These are phyloP conservation scores for Aspergillus brunneoviolaceus DNA, from an alignment of 2,329 filamentous ascomycete genomes.

Conservation along the genomic window DNA sequence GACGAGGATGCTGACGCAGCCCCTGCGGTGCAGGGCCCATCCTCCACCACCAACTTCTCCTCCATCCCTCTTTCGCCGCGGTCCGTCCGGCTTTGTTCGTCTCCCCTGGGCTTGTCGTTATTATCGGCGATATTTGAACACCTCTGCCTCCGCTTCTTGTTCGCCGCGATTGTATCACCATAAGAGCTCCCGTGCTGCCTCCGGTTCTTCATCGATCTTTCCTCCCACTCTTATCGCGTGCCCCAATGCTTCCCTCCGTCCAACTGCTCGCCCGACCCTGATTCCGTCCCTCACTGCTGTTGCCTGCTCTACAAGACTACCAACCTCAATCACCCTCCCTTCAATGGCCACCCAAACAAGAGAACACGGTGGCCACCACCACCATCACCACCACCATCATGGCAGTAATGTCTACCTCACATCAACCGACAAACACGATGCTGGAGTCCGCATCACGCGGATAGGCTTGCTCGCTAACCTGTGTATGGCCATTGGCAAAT, in stretches of 20 bases:
- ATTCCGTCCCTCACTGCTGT: conserved; percentile 16
- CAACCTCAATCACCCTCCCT: conserved; percentile 28
- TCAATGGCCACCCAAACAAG: conserved; percentile 48
- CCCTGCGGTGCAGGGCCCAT: conserved; percentile 41
- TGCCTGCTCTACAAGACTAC: conserved; percentile 20
- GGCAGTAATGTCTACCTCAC: conserved; percentile 83
- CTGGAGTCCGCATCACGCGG: conserved; percentile 88
- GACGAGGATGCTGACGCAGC: conserved; percentile 34
- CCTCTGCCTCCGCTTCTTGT: conserved; percentile 22
- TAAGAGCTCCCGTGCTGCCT: conserved; percentile 13
- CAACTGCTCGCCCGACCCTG: not conserved
- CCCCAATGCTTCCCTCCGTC: conserved; percentile 16
- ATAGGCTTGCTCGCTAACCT: conserved; percentile 88
- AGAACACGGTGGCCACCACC: conserved; percentile 47
- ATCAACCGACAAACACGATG: conserved; percentile 82
- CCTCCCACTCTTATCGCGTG: conserved; percentile 6
- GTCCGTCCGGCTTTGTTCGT: conserved; percentile 17
- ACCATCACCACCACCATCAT: conserved; percentile 66
- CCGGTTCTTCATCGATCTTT: conserved; percentile 4
- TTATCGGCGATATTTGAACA: conserved; percentile 21
- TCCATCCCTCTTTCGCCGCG: conserved; percentile 60
- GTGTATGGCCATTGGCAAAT: conserved; percentile 91
- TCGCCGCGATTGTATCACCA: conserved; percentile 9
- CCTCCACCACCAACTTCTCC: conserved; percentile 16
- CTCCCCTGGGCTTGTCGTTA: conserved; percentile 14